Conservation (phyloP, 768 basidiomycete genomes). For the Suillus decipiens region DNA sequence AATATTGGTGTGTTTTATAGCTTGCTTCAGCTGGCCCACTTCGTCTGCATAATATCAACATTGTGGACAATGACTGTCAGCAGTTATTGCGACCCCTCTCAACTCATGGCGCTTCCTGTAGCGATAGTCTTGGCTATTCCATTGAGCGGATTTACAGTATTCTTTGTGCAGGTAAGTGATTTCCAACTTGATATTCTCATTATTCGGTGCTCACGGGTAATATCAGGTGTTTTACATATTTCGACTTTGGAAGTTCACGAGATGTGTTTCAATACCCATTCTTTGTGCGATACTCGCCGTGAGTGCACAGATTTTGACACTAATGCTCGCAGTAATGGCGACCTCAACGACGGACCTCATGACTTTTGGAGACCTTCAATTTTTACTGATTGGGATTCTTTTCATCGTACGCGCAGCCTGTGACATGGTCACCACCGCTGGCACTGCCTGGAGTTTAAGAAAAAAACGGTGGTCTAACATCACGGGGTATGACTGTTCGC, state of each 20-base stretch:
- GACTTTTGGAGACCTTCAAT: not conserved
- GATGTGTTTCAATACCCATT: not conserved
- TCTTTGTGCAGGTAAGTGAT: conserved; percentile 6
- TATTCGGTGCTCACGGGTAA: not conserved
- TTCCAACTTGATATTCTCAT: not conserved
- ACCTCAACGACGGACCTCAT: not conserved
- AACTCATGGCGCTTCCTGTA: conserved; percentile 3
- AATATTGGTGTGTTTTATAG: not conserved
- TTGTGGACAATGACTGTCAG: conserved; percentile 8
- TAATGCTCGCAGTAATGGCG: not conserved
- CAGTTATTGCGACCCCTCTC: not conserved
- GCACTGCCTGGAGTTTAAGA: not conserved
- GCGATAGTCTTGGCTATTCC: conserved; percentile 1
- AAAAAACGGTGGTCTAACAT: not conserved
- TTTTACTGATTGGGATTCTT: not conserved
- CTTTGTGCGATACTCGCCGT: not conserved
- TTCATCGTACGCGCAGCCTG: conserved; percentile 1
- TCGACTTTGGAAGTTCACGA: conserved; percentile 7
- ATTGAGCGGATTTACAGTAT: not conserved
- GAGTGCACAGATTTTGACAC: not conserved
- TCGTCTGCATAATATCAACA: not conserved
- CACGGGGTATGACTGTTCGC: not conserved
- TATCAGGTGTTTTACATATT: conserved; percentile 6
- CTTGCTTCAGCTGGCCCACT: not conserved
- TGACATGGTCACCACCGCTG: conserved; percentile 4